Conservation (phyloP, 441 rosid species). For the Gossypium schwendimanii region DNA sequence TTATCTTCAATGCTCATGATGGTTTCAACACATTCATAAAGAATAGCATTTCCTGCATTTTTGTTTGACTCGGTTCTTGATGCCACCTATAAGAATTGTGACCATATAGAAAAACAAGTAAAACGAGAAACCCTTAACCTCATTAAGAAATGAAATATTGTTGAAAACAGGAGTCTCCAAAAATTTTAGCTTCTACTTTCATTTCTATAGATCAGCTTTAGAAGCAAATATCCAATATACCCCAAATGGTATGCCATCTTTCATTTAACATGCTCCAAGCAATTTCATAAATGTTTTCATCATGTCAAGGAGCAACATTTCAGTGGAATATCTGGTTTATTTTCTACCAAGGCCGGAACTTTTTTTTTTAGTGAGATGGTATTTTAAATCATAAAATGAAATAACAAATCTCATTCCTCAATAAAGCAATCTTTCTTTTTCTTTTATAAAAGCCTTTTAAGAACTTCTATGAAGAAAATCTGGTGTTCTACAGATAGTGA, state of each 20-base stretch:
- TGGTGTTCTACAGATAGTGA: not conserved
- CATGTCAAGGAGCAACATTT: not conserved
- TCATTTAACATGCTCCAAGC: not conserved
- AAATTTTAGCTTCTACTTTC: not conserved
- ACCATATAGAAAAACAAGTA: constrained; percentile 17
- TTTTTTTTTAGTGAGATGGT: not conserved
- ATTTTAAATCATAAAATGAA: not conserved
- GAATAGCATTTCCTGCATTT: constrained; percentile 96
- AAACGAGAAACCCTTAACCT: not conserved
- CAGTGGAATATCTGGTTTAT: not conserved
- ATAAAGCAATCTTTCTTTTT: not conserved
- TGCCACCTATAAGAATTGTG: constrained; percentile 64
- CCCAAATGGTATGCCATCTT: not conserved
- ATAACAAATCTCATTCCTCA: not conserved
- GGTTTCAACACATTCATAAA: constrained; percentile 94
- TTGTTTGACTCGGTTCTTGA: constrained; percentile 96
- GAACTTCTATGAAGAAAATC: not conserved
- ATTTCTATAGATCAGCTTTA: not conserved
- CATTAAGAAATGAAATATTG: not conserved
- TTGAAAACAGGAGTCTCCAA: not conserved
- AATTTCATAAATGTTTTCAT: constrained; percentile 2
- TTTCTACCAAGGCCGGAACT: not conserved
- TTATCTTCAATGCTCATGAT: constrained; percentile 97
- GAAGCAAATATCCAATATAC: constrained; percentile 4
- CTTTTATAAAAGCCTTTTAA: not conserved